These are phyloP conservation scores for Guillardia theta DNA, from an alignment of 78 protist genomes.

Conservation along the genomic window DNA sequence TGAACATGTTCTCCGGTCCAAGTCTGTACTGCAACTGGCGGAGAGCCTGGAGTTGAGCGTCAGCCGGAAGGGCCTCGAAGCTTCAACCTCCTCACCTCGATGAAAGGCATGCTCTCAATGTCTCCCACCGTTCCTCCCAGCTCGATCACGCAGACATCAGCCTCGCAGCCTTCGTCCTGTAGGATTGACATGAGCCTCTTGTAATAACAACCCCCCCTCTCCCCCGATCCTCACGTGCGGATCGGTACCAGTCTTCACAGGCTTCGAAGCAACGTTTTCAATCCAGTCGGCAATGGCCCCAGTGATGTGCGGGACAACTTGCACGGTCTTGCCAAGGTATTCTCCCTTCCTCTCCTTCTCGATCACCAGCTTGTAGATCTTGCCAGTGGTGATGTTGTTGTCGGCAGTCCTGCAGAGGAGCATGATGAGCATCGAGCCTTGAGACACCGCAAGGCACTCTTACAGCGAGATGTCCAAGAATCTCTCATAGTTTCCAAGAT, in stretches of 20 bases:
- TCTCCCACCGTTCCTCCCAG: conserved; percentile 94
- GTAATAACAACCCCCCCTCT: background rate
- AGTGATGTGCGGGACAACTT: conserved; percentile 94
- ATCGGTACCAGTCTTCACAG: conserved; percentile 63
- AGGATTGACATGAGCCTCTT: too few relatives aligned
- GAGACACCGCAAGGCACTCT: background rate
- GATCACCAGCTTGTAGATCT: conserved; percentile 86
- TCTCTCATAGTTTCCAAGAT: conserved; percentile 98
- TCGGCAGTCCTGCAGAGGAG: conserved; percentile 47
- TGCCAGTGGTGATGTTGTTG: conserved; percentile 98
- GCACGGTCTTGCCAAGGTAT: conserved; percentile 98
- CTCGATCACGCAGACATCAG: conserved; percentile 94
- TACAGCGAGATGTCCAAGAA: conserved; percentile 64
- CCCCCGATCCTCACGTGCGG: background rate
- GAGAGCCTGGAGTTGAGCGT: conserved; percentile 74
- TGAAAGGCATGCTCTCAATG: conserved; percentile 95
- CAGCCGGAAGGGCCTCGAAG: too few relatives aligned
- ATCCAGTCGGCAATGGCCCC: conserved; percentile 90
- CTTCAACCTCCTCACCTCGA: too few relatives aligned
- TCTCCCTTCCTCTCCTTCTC: conserved; percentile 91
- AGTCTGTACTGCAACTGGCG: conserved; percentile 90
- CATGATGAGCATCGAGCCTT: background rate
- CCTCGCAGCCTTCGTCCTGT: background rate
- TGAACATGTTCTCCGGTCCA: conserved; percentile 76
- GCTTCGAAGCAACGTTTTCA: conserved; percentile 82